These are phyloP conservation scores for Plantago rigida DNA, from an alignment of 305 asterid genomes.

Conservation along the genomic window DNA sequence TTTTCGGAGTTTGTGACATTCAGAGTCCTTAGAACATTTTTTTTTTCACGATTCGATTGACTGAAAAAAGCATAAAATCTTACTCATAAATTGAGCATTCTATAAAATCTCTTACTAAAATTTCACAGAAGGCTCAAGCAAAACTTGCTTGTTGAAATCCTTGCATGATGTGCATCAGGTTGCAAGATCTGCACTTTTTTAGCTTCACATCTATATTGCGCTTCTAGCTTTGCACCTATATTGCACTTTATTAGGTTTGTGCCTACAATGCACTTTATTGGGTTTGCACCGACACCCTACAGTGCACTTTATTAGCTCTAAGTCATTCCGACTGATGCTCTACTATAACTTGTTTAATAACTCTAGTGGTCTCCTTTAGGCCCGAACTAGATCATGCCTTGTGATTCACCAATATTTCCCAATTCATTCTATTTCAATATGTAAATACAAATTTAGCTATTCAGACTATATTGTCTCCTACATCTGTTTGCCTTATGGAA, in stretches of 20 bases:
- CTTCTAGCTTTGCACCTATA: no score
- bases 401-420: background rate
- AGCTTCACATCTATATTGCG: no score
- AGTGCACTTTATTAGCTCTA: no score
- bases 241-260: no score
- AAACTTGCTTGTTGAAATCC: background rate
- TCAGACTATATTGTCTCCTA: slow-evolving; percentile 12
- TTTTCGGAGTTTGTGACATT: background rate
- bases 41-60: background rate
- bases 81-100: background rate
- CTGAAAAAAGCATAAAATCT: background rate
- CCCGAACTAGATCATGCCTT: background rate
- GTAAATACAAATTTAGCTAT: slow-evolving; percentile 16
- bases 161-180: no score
- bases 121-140: background rate
- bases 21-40: background rate
- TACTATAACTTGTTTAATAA: slow-evolving; percentile 6
- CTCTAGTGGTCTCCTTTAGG: slow-evolving; percentile 1
- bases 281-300: no score
- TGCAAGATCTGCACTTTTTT: no score
- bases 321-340: background rate
- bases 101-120: background rate
- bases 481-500: slow-evolving; percentile 10
- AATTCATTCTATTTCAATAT: slow-evolving; percentile 9
- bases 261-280: no score